Evolutionary conservation across 805 yeast species (phyloP).

Genomic region (Yarrowia sp.): DNA sequence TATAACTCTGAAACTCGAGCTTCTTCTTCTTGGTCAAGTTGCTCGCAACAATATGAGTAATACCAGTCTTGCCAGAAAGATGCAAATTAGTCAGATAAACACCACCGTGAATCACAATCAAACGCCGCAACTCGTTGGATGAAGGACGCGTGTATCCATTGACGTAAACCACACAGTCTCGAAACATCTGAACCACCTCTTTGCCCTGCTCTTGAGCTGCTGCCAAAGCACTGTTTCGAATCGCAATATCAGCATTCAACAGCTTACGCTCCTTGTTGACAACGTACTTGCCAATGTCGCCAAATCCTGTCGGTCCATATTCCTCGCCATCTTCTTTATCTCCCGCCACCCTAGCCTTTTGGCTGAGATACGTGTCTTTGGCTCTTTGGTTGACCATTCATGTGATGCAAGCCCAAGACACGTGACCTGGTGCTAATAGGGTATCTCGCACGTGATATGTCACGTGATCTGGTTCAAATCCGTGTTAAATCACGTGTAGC

Average conservation of each 20-base stretch:
- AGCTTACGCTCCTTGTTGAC: conserved; percentile 46
- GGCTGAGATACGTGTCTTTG: conserved; percentile 24
- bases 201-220: conserved; percentile 32
- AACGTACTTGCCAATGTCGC: conserved; percentile 66
- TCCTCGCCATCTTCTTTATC: conserved; percentile 34
- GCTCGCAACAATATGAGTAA: conserved; percentile 82
- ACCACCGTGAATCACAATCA: conserved; percentile 80
- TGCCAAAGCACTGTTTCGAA: conserved; percentile 45
- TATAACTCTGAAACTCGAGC: conserved; percentile 59
- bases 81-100: conserved; percentile 46
- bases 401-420: too few species aligned
- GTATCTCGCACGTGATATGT: too few species aligned
- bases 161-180: conserved; percentile 66
- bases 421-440: background rate
- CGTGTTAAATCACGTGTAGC: too few species aligned
- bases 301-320: conserved; percentile 51
- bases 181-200: conserved; percentile 48
- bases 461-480: too few species aligned
- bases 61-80: conserved; percentile 55
- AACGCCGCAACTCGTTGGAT: conserved; percentile 62
- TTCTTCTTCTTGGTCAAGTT: conserved; percentile 72
- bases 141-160: conserved; percentile 87
- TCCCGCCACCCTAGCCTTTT: conserved; percentile 9
- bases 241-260: conserved; percentile 42
- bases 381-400: conserved; percentile 21